A percentile compares a stretch with the other conserved stretches of the same genome.
Evolutionary conservation across 1,284 basidiomycete genomes (phyloP).

Genomic region (Neotropicomus parvogracilis): DNA sequence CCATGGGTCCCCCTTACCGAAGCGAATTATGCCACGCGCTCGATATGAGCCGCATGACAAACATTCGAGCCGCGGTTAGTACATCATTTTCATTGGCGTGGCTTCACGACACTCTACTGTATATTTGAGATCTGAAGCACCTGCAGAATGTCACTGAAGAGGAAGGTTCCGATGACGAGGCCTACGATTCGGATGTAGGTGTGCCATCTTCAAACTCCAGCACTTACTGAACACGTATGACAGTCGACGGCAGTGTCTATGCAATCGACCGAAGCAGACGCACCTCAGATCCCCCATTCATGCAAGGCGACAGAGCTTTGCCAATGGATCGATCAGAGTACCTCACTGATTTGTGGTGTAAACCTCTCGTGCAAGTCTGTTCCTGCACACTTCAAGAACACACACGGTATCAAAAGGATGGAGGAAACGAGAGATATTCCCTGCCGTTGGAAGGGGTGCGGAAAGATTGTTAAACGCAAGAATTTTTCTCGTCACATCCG

Average conservation of each 20-base stretch:
- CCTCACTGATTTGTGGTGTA: neutral
- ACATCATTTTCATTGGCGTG: neutral
- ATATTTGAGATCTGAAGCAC: neutral
- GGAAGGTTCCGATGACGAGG: neutral
- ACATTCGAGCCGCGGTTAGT: neutral
- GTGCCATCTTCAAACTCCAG: too few relatives aligned
- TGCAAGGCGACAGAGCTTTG: neutral
- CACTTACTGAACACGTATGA: too few relatives aligned
- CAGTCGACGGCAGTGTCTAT: neutral
- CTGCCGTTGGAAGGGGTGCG: conserved; percentile 6
- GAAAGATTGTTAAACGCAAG: neutral
- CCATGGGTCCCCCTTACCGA: neutral
- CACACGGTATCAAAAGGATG: neutral
- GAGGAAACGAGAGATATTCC: rapidly evolving
- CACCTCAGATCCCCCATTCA: conserved; percentile 1
- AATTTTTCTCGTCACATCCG: conserved; percentile 8
- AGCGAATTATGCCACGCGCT: conserved; percentile 10
- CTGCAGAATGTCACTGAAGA: neutral
- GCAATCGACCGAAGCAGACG: neutral
- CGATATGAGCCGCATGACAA: neutral
- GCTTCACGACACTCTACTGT: too few relatives aligned
- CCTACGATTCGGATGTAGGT: neutral
- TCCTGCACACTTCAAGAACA: neutral
- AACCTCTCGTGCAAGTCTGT: neutral
- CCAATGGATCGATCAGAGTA: neutral